Conservation (phyloP, 2,329 filamentous ascomycete species). For the Aspergillus fructus region DNA sequence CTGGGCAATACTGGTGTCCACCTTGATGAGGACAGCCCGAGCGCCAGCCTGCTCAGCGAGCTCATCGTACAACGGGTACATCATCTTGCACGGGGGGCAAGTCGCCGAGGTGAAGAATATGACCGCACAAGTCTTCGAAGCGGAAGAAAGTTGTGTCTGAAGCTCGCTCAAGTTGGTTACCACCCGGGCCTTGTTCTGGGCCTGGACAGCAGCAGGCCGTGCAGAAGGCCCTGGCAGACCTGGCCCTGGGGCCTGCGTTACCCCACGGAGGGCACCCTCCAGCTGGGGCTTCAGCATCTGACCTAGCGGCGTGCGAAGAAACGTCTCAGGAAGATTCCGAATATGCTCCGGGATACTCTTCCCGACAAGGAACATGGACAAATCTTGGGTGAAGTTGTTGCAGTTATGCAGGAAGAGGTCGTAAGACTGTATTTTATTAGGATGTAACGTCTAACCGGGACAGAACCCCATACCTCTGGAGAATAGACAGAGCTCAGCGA, state of each 20-base stretch:
- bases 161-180: constrained; percentile 61
- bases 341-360: constrained; percentile 88
- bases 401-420: constrained; percentile 90
- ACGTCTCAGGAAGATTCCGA: constrained; percentile 76
- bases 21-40: constrained; percentile 73
- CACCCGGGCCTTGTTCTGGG: constrained; percentile 56
- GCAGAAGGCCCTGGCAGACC: constrained; percentile 20
- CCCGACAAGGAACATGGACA: constrained; percentile 84
- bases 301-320: constrained; percentile 83
- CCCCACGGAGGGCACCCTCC: constrained; percentile 61
- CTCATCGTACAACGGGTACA: constrained; percentile 80
- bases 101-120: constrained; percentile 92
- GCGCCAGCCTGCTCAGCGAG: constrained; percentile 71
- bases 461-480: constrained; percentile 55
- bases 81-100: constrained; percentile 77
- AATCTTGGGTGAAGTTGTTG: constrained; percentile 95
- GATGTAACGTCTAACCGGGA: not conserved
- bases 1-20: constrained; percentile 70
- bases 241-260: constrained; percentile 57
- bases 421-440: constrained; percentile 63
- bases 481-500: constrained; percentile 82
- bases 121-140: constrained; percentile 68
- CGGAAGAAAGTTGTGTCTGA: constrained; percentile 58
- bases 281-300: constrained; percentile 81
- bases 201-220: constrained; percentile 12